Evolutionary conservation across 2,329 filamentous ascomycete genomes (phyloP), one percentile per base, ranked within the genome.

Genomic region (Pseudocercospora musae): DNA sequence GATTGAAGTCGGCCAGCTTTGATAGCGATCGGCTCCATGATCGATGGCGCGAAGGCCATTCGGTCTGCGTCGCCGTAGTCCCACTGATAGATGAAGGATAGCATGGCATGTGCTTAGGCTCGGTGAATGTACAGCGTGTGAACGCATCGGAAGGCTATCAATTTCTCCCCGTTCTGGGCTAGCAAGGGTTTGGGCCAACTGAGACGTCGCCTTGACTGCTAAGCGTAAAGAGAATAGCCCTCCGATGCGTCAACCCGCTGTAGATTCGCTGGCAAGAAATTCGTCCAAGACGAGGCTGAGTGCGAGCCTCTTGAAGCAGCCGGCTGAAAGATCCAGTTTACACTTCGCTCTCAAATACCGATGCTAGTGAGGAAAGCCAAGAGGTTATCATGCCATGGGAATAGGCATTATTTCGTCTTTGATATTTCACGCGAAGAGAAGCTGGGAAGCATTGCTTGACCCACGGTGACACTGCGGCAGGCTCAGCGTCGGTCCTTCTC

Each of bases 71-170:
- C 44, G 44, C 23, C 11, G 44, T 48, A 48, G 18, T 48, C 44
- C 5, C 44, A 48, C 44, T 11, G 18, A 61, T 67, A 67, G 21
- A 64, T 29, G 40, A 44, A 69, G 46, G 37, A 44, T 18, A 69
- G 54, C 59, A 69, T 63, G 4, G 65, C 63, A 15, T 67, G 62
- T 4, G 66, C 57, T 2, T 8, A 33, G 31, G 37, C 15, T 18
- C 37, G 37, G 37, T 40, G 1, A n/a, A 18, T 6, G 15, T 37
- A n/a, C 13, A n/a, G n/a, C n/a, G n/a, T n/a, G n/a, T n/a, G n/a
- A n/a, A n/a, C n/a, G n/a, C n/a, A n/a, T n/a, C n/a, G n/a, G n/a
- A n/a, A n/a, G n/a, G n/a, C n/a, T n/a, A n/a, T n/a, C n/a, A n/a
- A n/a, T n/a, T n/a, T n/a, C n/a, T n/a, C n/a, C n/a, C n/a, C n/a